Conservation (phyloP, 2,329 filamentous ascomycete species). For the Fusarium torreyae region DNA sequence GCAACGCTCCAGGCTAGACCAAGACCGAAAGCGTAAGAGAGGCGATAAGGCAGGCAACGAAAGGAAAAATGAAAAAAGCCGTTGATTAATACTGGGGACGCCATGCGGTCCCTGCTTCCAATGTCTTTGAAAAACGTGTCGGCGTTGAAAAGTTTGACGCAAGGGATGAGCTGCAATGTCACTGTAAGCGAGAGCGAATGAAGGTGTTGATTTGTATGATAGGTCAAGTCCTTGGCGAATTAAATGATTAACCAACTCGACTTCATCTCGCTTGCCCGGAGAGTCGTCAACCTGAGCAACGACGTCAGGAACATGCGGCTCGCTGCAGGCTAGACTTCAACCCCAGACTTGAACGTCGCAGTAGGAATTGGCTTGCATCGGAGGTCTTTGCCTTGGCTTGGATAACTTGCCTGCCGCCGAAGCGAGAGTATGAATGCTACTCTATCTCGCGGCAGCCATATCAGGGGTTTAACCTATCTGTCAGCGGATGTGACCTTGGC, state of each 20-base stretch:
- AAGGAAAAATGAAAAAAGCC: slow-evolving; percentile 8
- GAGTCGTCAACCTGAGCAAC: slow-evolving; percentile 12
- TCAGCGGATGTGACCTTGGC: slow-evolving; percentile 24
- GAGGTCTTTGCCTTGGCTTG: slow-evolving; percentile 5
- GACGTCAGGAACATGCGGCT: slow-evolving; percentile 31
- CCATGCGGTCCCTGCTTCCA: slow-evolving; percentile 31
- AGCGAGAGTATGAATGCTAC: slow-evolving; percentile 36
- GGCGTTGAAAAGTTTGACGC: slow-evolving; percentile 23
- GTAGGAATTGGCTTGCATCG: slow-evolving; percentile 11
- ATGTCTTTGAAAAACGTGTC: slow-evolving; percentile 44
- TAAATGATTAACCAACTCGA: not conserved
- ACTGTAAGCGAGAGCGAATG: slow-evolving; percentile 5
- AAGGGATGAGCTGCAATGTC: slow-evolving; percentile 15
- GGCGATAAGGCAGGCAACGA: slow-evolving; percentile 18
- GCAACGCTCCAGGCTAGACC: slow-evolving; percentile 34
- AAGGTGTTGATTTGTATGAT: slow-evolving; percentile 11
- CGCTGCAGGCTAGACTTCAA: slow-evolving; percentile 18
- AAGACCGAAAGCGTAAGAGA: slow-evolving; percentile 23
- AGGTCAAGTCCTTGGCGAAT: slow-evolving; percentile 18
- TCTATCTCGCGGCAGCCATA: slow-evolving; percentile 32
- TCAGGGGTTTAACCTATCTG: slow-evolving; percentile 32
- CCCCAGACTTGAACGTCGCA: slow-evolving; percentile 14
- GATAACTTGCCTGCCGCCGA: slow-evolving; percentile 36
- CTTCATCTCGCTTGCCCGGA: slow-evolving; percentile 22
- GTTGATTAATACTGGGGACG: slow-evolving; percentile 32